Base-by-base conservation (phyloP, 176 grass and related monocot genomes). In the Urochloa ruziziensis region DNA sequence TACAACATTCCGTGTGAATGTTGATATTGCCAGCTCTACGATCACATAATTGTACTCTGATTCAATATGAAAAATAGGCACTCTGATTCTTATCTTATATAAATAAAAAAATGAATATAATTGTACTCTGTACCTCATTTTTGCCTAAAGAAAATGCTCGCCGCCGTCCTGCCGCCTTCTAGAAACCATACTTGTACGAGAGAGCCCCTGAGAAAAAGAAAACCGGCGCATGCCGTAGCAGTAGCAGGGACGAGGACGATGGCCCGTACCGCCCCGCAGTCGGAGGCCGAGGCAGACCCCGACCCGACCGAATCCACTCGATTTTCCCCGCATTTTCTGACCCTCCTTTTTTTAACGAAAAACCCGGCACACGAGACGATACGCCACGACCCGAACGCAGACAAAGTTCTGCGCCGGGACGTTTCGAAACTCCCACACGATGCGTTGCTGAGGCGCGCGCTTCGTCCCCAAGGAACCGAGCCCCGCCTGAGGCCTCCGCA, bases 391-490 rank as follows among this genome's bases (percentile, higher is more conserved):
- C n/a, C 39, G 3, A 25, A 36, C 15, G 28, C 28, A 2, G 10
- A 23, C 71, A 42, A 63, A 73, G 57, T 32, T 61, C 24, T 11
- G 19, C 0, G 25, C 6, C 69, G 27, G 21, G 19, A 46, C 36
- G 75, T 47, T 73, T 74, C 62, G 49, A 84, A 89, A 44, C 52
- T 25, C 40, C 54, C 61, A 52, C 42, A 53, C n/a, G n/a, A n/a
- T n/a, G n/a, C n/a, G n/a, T n/a, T n/a, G n/a, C n/a, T n/a, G n/a
- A n/a, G n/a, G n/a, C n/a, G n/a, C n/a, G 43, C 82, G 48, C 84
- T 90, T 90, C 84, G 80, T 74, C 84, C 9, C 79, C 88, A 79
- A 83, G 88, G 47, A 56, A 73, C 52, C 80, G 7, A 13, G 15
- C 4, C 2, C 1, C 63, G 58, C 56, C 42, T n/a, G 15, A 73